Conservation (phyloP, 495 filamentous ascomycete species). For the Aspergillus hancockii region DNA sequence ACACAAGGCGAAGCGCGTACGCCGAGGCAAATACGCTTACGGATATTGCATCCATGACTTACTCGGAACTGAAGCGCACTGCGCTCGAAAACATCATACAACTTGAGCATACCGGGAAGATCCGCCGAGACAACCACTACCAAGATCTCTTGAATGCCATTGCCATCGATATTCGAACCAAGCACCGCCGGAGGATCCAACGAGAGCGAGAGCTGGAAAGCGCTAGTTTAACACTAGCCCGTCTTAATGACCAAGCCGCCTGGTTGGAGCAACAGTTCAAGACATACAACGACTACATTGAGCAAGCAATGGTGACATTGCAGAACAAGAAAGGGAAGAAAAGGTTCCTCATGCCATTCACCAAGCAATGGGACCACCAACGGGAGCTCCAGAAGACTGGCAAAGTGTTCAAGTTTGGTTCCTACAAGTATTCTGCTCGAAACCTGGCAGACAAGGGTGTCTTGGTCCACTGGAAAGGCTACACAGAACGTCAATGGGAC, state of each 20-base stretch:
- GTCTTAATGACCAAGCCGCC: constrained; percentile 86
- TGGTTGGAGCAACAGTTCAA: constrained; percentile 94
- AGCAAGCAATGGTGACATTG: constrained; percentile 97
- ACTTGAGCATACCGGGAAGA: constrained; percentile 79
- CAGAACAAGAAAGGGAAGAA: constrained; percentile 98
- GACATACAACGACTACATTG: constrained; percentile 98
- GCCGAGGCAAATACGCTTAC: constrained; percentile 83
- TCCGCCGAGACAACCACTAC: constrained; percentile 90
- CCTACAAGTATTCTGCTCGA: constrained; percentile 92
- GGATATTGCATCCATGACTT: constrained; percentile 87
- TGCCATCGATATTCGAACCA: constrained; percentile 93
- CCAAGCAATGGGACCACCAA: constrained; percentile 98
- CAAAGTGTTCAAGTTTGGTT: constrained; percentile 93
- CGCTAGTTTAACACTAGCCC: constrained; percentile 77
- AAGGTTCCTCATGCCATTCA: constrained; percentile 92
- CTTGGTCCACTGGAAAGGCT: constrained; percentile 83
- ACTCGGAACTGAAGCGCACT: constrained; percentile 87
- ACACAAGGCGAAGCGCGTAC: constrained; percentile 77
- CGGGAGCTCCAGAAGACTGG: constrained; percentile 88
- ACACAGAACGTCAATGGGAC: constrained; percentile 82
- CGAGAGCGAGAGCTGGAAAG: constrained; percentile 87
- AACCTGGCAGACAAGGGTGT: constrained; percentile 92
- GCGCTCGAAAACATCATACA: constrained; percentile 92
- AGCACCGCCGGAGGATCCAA: constrained; percentile 89
- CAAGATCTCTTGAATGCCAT: constrained; percentile 97